Evolutionary conservation across 2,329 filamentous ascomycete species (phyloP), one percentile per base, ranked within the genome.

Genomic region (Periconia sp.): DNA sequence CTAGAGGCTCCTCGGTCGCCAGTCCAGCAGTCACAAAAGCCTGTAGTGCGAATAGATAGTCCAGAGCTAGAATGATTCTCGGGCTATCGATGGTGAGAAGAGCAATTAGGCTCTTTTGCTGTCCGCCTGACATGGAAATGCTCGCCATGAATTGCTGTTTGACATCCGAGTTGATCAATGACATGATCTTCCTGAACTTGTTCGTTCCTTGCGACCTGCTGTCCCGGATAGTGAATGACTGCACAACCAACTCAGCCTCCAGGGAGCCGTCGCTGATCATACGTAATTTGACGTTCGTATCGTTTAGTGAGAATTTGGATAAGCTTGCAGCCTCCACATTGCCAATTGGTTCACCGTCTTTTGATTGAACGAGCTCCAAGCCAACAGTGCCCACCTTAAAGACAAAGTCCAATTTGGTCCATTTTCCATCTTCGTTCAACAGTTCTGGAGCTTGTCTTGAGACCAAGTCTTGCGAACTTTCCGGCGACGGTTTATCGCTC

Each of bases 181-280:
- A 92, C 94, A 99, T 97, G 76, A 99, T 97, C 72, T 93, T 95
- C 47, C 92, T 86, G 81, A 95, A 99, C 70, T 96, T 97, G 78
- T 97, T 99, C 6, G 88, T 90, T 64, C 96, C 92, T 50, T 85
- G 84, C 5, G 86, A 87, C n/a, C 95, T 87, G 58, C 89, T 97
- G 71, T 99, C 94, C 52, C 90, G 85, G 60, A 97, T 96, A 0
- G 92, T 96, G 72, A 99, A 97, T 0, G 93, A 94, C 55, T 94
- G 89, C 15, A 99, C 92, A 35, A 96, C 82, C 7, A 99, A 83
- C 70, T 99, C 95, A 2, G 92, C 92, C 71, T 99, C 94, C 41
- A 99, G 76, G 0, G 92, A 92, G 7, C 89, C 88, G 71, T 99
- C 93, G 18, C 90, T 95, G 64, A 97, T 84, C 88, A 97, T 94